These are phyloP conservation scores for Lathyrus oleraceus DNA, from an alignment of 306 rosid genomes.

Conservation along the genomic window DNA sequence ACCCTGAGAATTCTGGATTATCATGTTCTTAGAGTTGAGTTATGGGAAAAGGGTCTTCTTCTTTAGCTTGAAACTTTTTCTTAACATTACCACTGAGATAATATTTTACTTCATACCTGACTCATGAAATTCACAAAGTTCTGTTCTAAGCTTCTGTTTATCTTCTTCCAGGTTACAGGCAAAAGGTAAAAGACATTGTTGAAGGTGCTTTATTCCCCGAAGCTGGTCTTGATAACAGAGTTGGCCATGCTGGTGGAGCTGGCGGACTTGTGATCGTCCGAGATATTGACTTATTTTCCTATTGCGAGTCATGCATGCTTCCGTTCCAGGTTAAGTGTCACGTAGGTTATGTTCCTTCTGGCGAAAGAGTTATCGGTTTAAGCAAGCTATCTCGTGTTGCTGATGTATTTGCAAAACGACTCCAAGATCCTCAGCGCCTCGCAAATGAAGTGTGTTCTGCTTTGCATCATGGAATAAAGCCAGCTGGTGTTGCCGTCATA, in stretches of 20 bases:
- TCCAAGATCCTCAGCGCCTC: constrained; percentile 62
- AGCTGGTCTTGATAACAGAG: constrained; percentile 71
- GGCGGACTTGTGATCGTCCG: constrained; percentile 95
- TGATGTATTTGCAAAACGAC: constrained; percentile 49
- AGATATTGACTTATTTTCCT: constrained; percentile 82
- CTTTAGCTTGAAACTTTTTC: background rate
- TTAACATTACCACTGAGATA: background rate
- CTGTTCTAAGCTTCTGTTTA: constrained; percentile 1
- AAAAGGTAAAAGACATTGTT: constrained; percentile 78
- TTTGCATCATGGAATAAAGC: constrained; percentile 65
- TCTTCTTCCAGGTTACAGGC: constrained; percentile 66
- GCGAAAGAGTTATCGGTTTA: constrained; percentile 81
- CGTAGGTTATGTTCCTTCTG: constrained; percentile 86
- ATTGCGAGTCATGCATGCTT: constrained; percentile 94
- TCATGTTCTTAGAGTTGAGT: background rate
- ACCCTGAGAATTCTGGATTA: background rate
- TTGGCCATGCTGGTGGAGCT: constrained; percentile 91
- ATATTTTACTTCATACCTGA: constrained; percentile 11
- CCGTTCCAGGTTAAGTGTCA: constrained; percentile 93
- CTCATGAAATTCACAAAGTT: constrained; percentile 8
- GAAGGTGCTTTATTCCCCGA: constrained; percentile 93
- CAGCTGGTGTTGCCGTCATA: constrained; percentile 83
- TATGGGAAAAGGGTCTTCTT: background rate
- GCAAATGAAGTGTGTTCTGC: constrained; percentile 48
- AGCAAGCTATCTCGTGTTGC: constrained; percentile 92